Percentiles rank a stretch among this genome's conserved stretches.
Evolutionary conservation across 2,329 filamentous ascomycete genomes (phyloP).

Genomic region (Beauveria sp.): DNA sequence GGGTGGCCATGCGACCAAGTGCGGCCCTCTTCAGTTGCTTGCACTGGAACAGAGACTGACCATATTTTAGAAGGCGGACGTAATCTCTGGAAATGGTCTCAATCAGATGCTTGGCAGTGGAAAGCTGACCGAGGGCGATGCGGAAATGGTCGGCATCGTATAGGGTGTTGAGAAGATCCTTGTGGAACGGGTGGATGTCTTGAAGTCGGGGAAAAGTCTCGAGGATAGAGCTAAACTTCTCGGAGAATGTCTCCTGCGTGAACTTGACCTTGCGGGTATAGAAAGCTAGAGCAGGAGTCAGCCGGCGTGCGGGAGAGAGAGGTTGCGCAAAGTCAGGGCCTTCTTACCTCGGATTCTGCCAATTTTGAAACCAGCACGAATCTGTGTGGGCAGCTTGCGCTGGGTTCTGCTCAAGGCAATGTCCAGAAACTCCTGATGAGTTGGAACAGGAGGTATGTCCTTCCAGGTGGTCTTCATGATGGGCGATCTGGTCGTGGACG

Average conservation of each 20-base stretch:
- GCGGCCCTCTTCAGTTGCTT: slow-evolving; percentile 97
- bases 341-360: slow-evolving; percentile 66
- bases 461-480: slow-evolving; percentile 59
- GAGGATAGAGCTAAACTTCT: slow-evolving; percentile 86
- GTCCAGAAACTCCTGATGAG: slow-evolving; percentile 91
- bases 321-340: background rate
- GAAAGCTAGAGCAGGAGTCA: slow-evolving; percentile 51
- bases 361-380: slow-evolving; percentile 90
- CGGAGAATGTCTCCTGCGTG: slow-evolving; percentile 91
- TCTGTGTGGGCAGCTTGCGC: slow-evolving; percentile 87
- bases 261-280: slow-evolving; percentile 98
- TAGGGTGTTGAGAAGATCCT: slow-evolving; percentile 79
- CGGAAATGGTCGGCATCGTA: slow-evolving; percentile 98
- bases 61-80: slow-evolving; percentile 85
- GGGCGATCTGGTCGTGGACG: slow-evolving; percentile 23
- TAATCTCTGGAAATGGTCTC: slow-evolving; percentile 96
- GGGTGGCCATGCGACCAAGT: slow-evolving; percentile 95
- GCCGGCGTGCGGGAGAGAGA: background rate
- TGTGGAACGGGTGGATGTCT: slow-evolving; percentile 93
- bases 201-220: slow-evolving; percentile 87
- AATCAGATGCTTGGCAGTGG: slow-evolving; percentile 91
- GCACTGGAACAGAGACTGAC: slow-evolving; percentile 94
- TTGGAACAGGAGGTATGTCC: slow-evolving; percentile 81
- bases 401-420: slow-evolving; percentile 93
- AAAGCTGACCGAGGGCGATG: slow-evolving; percentile 91